A percentile compares a stretch with the other conserved stretches of the same genome.
Evolutionary conservation across 2,329 filamentous ascomycete species (phyloP).

Genomic region (Penicillium rolfsii): DNA sequence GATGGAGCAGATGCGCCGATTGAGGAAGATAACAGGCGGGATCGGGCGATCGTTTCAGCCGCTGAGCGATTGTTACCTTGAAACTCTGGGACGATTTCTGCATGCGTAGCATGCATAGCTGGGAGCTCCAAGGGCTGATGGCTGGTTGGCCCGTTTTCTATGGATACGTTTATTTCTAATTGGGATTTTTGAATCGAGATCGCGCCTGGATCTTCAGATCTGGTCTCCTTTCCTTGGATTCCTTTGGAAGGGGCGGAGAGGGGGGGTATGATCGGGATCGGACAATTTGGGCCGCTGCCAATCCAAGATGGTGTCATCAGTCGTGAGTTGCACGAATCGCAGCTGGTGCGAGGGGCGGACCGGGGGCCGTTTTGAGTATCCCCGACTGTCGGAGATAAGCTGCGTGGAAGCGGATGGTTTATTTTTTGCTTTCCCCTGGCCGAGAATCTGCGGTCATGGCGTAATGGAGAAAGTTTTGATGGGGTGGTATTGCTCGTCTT

Average conservation of each 20-base stretch:
- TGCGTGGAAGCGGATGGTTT: neutral
- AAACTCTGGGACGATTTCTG: neutral
- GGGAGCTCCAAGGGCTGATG: neutral
- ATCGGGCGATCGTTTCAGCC: constrained; percentile 10
- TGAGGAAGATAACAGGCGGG: constrained; percentile 20
- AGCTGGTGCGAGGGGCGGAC: neutral
- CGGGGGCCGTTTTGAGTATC: constrained; percentile 13
- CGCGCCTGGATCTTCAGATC: neutral
- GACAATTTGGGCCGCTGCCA: neutral
- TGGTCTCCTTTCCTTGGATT: neutral
- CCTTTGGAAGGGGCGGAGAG: no score
- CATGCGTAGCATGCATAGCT: neutral
- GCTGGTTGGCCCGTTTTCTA: neutral
- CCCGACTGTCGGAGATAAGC: constrained; percentile 7
- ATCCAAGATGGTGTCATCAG: constrained; percentile 26
- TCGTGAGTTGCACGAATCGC: constrained; percentile 9
- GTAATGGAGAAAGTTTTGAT: neutral
- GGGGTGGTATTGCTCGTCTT: neutral
- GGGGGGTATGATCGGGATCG: neutral
- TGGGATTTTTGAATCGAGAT: neutral
- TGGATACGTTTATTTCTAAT: neutral
- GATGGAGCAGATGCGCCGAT: constrained; percentile 25
- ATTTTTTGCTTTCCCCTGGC: neutral
- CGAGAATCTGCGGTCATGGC: neutral
- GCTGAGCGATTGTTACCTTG: neutral